A percentile compares a stretch with the other conserved stretches of the same genome.
phyloP scores from a whole-genome alignment of 2,329 filamentous ascomycete genomes.

The Neopestalotiopsis sp. region DNA sequence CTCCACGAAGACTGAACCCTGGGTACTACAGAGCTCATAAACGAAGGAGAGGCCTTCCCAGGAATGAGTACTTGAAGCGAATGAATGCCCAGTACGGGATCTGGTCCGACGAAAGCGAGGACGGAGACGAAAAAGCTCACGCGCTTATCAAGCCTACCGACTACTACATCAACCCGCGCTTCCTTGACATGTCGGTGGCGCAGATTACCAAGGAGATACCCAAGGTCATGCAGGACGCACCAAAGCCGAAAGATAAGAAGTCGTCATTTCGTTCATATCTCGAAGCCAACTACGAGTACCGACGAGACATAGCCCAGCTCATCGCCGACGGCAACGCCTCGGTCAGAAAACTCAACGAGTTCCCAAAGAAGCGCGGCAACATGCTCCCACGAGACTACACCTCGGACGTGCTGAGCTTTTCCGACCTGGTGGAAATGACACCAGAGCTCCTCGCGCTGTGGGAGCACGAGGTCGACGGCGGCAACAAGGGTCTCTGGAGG shows the following conservation, averaged over 20 bases:
- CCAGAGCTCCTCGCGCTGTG: background rate
- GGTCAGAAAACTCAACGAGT: background rate
- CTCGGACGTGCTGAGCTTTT: background rate
- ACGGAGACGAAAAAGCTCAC: background rate
- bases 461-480: background rate
- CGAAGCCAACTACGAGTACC: background rate
- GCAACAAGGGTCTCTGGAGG: background rate
- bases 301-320: background rate
- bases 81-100: background rate
- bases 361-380: background rate
- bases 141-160: background rate
- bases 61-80: background rate
- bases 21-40: too few species aligned
- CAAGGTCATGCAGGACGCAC: background rate
- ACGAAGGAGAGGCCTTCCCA: too few species aligned
- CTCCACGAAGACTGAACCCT: too few species aligned
- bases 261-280: conserved; percentile 2
- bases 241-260: background rate
- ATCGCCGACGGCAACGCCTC: background rate
- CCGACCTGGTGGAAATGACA: background rate
- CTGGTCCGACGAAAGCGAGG: background rate
- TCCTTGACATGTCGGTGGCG: background rate
- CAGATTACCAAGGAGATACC: background rate
- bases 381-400: background rate
- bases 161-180: background rate